A percentile compares a stretch with the other conserved stretches of the same genome.
Evolutionary conservation across 306 rosid genomes (phyloP).

Genomic region (Lathyrus sativus): DNA sequence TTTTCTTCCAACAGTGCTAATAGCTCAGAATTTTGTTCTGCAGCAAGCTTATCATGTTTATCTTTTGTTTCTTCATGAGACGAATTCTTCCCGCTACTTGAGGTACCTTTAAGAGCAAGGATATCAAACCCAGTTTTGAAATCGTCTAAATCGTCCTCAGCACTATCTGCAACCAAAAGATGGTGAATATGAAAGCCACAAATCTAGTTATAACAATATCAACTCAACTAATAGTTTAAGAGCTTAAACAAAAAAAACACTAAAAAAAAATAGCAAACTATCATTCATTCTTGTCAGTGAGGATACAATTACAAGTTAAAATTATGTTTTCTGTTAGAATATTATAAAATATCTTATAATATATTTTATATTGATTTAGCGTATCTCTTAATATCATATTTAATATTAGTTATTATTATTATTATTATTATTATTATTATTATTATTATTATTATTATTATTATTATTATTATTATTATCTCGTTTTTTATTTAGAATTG

Average conservation of each 20-base stretch:
- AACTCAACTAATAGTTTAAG: neutral
- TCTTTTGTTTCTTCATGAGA: constrained; percentile 35
- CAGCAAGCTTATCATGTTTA: constrained; percentile 61
- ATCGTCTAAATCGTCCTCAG: constrained; percentile 65
- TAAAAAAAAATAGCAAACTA: neutral
- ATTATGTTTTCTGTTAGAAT: no score
- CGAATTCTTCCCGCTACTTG: constrained; percentile 37
- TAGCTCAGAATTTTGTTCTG: constrained; percentile 58
- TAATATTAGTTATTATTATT: no score
- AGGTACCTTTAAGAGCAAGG: constrained; percentile 37
- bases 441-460: no score
- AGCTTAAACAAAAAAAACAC: neutral
- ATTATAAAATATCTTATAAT: no score
- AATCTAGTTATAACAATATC: constrained; percentile 16
- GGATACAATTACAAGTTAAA: neutral
- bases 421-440: no score
- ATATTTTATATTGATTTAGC: no score
- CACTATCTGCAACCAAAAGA: constrained; percentile 48
- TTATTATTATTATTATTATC: no score
- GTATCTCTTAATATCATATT: no score
- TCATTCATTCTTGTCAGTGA: neutral
- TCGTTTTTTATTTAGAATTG: no score
- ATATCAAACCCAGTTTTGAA: constrained; percentile 55
- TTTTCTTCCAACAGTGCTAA: constrained; percentile 72
- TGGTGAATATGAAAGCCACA: constrained; percentile 23